Evolutionary conservation across 352 stramenopile genomes (phyloP).

Genomic region (Phytophthora citricola): DNA sequence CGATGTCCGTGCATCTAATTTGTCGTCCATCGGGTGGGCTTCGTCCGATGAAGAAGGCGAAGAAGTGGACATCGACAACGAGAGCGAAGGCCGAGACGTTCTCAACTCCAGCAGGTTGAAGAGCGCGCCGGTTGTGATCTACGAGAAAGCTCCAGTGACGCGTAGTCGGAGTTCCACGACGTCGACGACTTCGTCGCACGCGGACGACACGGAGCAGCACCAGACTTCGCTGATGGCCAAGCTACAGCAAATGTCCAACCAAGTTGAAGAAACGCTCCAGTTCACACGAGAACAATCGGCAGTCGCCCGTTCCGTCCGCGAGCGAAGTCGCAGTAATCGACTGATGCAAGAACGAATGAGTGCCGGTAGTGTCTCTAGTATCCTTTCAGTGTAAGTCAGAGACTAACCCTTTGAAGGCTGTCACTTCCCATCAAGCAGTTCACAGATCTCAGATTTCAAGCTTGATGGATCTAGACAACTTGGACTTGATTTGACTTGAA

Average conservation of each 20-base stretch:
- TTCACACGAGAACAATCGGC: slow-evolving; percentile 39
- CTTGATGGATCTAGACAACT: slow-evolving; percentile 10
- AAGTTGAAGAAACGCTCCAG: slow-evolving; percentile 39
- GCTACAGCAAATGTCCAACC: slow-evolving; percentile 32
- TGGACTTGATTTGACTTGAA: not conserved
- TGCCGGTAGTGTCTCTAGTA: slow-evolving; percentile 6
- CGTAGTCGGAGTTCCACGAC: slow-evolving; percentile 24
- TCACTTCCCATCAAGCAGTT: not conserved
- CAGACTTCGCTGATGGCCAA: slow-evolving; percentile 30
- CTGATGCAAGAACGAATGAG: slow-evolving; percentile 4
- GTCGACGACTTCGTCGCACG: slow-evolving; percentile 23
- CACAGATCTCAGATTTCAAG: not conserved
- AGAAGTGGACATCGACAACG: slow-evolving; percentile 17
- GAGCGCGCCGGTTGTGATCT: slow-evolving; percentile 7
- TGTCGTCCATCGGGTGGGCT: slow-evolving; percentile 20
- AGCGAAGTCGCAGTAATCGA: slow-evolving; percentile 10
- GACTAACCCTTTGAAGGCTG: too few species aligned
- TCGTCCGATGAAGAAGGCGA: slow-evolving; percentile 17
- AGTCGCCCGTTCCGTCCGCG: slow-evolving; percentile 30
- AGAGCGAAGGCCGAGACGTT: slow-evolving; percentile 17
- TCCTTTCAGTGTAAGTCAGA: not conserved
- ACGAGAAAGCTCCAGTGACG: slow-evolving; percentile 16
- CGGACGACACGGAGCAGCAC: slow-evolving; percentile 15
- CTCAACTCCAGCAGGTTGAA: slow-evolving; percentile 23
- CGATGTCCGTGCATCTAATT: slow-evolving; percentile 20